Evolutionary conservation across 768 basidiomycete genomes (phyloP), one percentile per base, ranked within the genome.

Genomic region (Podaxis sp.): DNA sequence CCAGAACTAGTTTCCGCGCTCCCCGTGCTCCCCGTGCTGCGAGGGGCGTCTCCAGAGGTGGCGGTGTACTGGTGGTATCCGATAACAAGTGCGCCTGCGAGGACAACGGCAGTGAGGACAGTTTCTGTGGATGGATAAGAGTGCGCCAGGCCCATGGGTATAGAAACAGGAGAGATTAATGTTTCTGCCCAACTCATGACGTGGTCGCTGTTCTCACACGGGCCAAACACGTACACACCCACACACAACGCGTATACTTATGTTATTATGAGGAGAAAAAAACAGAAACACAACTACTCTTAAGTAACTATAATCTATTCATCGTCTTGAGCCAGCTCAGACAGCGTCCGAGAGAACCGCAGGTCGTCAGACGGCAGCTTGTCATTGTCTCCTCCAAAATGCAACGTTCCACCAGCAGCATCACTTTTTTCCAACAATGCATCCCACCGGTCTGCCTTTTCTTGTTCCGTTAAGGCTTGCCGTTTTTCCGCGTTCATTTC

Each of bases 361-460:
- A 63, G 48, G 2, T 63, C 54, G 26, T 63, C 61, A 63, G 61
- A 63, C 67, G 71, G 49, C 81, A 63, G 55, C 9, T 63, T 63
- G 54, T 63, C 61, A 9, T 63, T 42, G 8, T 38, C 77, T 7
- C 78, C 76, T 38, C 77, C 82, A 5, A 92, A 69, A 67, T 86
- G 88, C 59, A 92, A 70, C 57, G 91, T 93, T 49, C 91, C 91
- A 0, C 91, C 91, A 1, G 91, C 91, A 56, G 74, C 73, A 46
- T 80, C 87, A 68, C 90, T 91, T 67, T 82, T 79, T 70, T 84
- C 81, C 64, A 92, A 73, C 59, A 92, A 68, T 64, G 87, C 86
- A 60, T 89, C 82, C 90, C 89, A 92, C 68, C 83, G 84, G 12
- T 81, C 84, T 6, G 82, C 80, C 76, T 93, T 93, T 75, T 93